phyloP scores from a whole-genome alignment of 306 rosid genomes.

The Prunus davidiana region DNA sequence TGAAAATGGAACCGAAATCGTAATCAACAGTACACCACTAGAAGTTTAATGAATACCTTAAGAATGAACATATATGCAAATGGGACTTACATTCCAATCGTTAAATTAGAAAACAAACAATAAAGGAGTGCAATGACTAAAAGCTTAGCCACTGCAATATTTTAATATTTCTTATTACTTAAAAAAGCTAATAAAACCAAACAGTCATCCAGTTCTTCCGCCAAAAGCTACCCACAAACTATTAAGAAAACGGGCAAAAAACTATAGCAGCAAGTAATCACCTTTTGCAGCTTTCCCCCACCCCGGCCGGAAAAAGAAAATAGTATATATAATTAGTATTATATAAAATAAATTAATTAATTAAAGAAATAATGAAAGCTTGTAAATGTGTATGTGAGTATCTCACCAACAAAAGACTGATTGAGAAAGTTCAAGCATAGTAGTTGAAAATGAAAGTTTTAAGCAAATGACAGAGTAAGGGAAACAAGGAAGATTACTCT shows the following conservation, averaged over 20 bases:
- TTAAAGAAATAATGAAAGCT: not conserved
- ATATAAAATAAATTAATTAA: too few species aligned
- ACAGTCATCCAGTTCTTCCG: not conserved
- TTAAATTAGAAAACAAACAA: not conserved
- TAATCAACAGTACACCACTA: not conserved
- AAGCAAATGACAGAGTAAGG: not conserved
- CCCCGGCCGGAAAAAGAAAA: too few species aligned
- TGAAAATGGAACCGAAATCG: not conserved
- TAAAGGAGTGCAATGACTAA: not conserved
- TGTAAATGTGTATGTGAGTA: not conserved
- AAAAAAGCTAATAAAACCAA: not conserved
- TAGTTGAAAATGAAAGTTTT: not conserved
- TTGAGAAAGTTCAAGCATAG: not conserved
- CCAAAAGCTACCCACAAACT: not conserved
- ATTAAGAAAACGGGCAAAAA: not conserved
- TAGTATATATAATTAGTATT: too few species aligned
- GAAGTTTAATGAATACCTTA: too few species aligned
- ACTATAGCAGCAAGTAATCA: not conserved
- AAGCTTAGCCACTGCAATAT: not conserved
- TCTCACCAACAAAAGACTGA: not conserved
- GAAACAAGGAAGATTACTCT: not conserved
- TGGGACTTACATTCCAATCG: not conserved
- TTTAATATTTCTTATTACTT: too few species aligned
- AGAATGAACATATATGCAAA: not conserved
- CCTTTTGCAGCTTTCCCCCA: not conserved